A percentile compares a stretch with the other conserved stretches of the same genome.
Evolutionary conservation across 106 monocot genomes (phyloP).

Genomic region (Allium cepa): DNA sequence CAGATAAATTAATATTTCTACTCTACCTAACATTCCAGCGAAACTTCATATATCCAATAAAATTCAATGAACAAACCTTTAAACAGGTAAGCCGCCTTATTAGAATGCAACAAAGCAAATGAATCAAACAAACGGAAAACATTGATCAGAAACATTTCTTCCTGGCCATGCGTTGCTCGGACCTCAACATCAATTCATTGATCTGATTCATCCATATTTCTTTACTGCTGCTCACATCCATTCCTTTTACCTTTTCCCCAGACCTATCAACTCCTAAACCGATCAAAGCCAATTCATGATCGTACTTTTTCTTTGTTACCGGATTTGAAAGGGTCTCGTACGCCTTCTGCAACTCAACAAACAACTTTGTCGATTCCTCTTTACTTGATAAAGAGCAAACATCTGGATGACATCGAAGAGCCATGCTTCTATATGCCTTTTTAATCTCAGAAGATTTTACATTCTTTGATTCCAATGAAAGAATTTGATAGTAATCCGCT

Average conservation of each 20-base stretch:
- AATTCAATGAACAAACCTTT: too few species aligned
- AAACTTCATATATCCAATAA: too few species aligned
- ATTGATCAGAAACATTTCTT: not conserved
- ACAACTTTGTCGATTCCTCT: conserved; percentile 14
- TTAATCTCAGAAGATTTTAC: too few species aligned
- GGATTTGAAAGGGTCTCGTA: conserved; percentile 30
- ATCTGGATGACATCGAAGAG: conserved; percentile 13
- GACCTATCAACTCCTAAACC: not conserved
- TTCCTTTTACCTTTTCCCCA: not conserved
- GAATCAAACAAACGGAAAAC: too few species aligned
- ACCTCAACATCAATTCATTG: not conserved
- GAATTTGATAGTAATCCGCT: too few species aligned
- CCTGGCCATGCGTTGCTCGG: not conserved
- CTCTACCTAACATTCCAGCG: too few species aligned
- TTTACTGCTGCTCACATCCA: not conserved
- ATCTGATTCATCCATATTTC: conserved; percentile 2
- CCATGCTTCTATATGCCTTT: too few species aligned
- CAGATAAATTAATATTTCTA: too few species aligned
- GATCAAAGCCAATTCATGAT: not conserved
- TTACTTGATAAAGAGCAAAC: conserved; percentile 3
- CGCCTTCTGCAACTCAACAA: conserved; percentile 19
- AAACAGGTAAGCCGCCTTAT: too few species aligned
- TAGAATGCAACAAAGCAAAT: too few species aligned
- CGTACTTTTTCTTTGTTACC: conserved; percentile 2
- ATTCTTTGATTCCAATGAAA: too few species aligned